Evolutionary conservation across 192 early-diverging fungal species (phyloP), one percentile per base, ranked within the genome.

Genomic region (Backusella parvicylindrica): DNA sequence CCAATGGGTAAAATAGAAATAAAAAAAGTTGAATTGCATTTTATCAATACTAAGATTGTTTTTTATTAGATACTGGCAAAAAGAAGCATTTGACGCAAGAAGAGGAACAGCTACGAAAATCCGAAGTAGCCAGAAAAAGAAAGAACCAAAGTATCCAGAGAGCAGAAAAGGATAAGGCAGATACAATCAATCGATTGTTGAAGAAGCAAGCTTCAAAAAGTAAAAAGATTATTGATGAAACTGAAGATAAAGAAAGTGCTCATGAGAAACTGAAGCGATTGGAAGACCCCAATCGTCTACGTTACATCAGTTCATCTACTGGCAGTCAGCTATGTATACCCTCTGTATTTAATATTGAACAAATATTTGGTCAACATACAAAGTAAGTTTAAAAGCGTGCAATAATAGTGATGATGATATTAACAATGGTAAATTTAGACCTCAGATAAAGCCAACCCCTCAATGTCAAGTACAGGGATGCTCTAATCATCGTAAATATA

Each of bases 191-290:
- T 75, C 83, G 91, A n/a, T 79, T 94, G 13, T 82, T 94, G 40
- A 94, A 94, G 77, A 94, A 94, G 74, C 93, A 94, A 79, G 86
- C 91, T 9, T 88, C 89, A 7, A 94, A 92, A 74, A 88, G 83
- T 74, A 86, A 87, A 74, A 75, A 85, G 4, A 79, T 80, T 37
- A 81, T 79, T n/a, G 78, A 86, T 43, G 85, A 83, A 26, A 84
- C 76, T 40, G 80, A 80, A 28, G 67, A 68, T 41, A 64, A 78
- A 28, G 65, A 60, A 33, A 56, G 26, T 37, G 47, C 38, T 23
- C 37, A 63, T n/a, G 77, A 72, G 21, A 64, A 64, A 23, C 36
- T 70, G 23, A 33, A 37, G 37, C 35, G 35, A 32, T 43, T 40
- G 41, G 40, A 67, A 15, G 77, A 78, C 60, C 77, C 71, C 3